These are phyloP conservation scores for Pyronema domesticum DNA, from an alignment of 495 filamentous ascomycete species.

Conservation along the genomic window DNA sequence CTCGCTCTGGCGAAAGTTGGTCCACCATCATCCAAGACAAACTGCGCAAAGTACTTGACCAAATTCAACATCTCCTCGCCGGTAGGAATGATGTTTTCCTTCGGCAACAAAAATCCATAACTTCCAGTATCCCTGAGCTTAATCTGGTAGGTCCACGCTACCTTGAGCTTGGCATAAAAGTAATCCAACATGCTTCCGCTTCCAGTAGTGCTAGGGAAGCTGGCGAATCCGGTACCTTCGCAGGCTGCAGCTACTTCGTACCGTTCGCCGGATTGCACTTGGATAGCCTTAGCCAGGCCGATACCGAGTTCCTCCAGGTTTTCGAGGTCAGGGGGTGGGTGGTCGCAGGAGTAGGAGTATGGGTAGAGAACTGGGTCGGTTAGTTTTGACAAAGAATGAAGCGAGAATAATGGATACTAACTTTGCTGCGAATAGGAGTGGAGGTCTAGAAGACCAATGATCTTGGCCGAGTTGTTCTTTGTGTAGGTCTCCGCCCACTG, in stretches of 20 bases:
- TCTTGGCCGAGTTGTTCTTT: slow-evolving; percentile 44
- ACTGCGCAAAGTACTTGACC: slow-evolving; percentile 62
- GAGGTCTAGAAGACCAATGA: slow-evolving; percentile 73
- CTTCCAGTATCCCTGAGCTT: slow-evolving; percentile 87
- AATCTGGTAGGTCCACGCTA: slow-evolving; percentile 81
- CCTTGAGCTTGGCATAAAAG: slow-evolving; percentile 77
- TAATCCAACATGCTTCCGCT: slow-evolving; percentile 87
- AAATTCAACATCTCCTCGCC: slow-evolving; percentile 74
- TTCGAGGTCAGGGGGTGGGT: slow-evolving; percentile 66
- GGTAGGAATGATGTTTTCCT: slow-evolving; percentile 72
- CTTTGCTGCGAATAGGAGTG: slow-evolving; percentile 88
- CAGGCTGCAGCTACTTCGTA: slow-evolving; percentile 80
- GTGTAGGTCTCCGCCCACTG: slow-evolving; percentile 79
- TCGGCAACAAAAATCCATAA: slow-evolving; percentile 83
- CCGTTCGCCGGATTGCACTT: slow-evolving; percentile 49
- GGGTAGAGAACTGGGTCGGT: slow-evolving; percentile 57
- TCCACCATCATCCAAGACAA: slow-evolving; percentile 34
- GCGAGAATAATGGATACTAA: slow-evolving; percentile 1
- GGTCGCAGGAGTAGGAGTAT: slow-evolving; percentile 66
- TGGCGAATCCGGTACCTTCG: slow-evolving; percentile 44
- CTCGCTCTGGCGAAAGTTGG: slow-evolving; percentile 1
- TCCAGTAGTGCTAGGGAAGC: slow-evolving; percentile 26
- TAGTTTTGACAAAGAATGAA: slow-evolving; percentile 1
- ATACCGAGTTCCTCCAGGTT: slow-evolving; percentile 79
- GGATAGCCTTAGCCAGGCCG: slow-evolving; percentile 78